Base-by-base conservation (phyloP, 2,329 filamentous ascomycete species). In the Dryadomyces quercus-mongolicae region DNA sequence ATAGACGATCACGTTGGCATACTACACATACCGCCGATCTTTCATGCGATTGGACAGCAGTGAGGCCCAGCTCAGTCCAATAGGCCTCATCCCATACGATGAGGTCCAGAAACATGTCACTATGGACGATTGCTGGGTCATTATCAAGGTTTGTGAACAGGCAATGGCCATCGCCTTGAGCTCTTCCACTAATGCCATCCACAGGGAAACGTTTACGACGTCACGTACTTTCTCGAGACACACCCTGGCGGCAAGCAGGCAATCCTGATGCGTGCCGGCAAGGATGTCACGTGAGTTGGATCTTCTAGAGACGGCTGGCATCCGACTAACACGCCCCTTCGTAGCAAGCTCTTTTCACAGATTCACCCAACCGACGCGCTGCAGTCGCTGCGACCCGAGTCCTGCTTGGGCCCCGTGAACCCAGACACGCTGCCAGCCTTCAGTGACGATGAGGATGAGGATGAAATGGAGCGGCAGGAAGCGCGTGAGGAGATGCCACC, bases 161-260 rank as follows among this genome's bases (percentile, higher is more conserved):
- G 8, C 25, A 31, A 31, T n/a, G n/a, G 25, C 25, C 25, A 5
- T 8, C 8, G 25, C 25, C 25, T 31, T 8, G n/a, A 31, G 8
- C 25, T 31, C 25, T 4, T 31, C 4, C 4, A 8, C 25, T 31
- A 31, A 31, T 31, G 25, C 8, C 4, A 31, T n/a, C n/a, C 25
- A 31, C 25, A 55, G 54, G 54, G 54, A 20, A 18, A 49, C 16
- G 86, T 94, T 64, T 95, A 94, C 73, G 88, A 95, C 70, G 77
- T 90, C 15, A 84, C 83, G 55, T 87, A 93, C 60, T 94, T 94
- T 68, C 69, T 89, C 60, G 85, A 92, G 65, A 86, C 85, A 18
- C 88, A 94, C 63, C 88, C 89, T 0, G 88, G 88, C 60, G 88
- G 88, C 62, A 48, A 49, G 44, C 45, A 55, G 45, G 54, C 54